These are phyloP conservation scores for Orbilia blumenaviensis DNA, from an alignment of 2,329 filamentous ascomycete species.

Conservation along the genomic window DNA sequence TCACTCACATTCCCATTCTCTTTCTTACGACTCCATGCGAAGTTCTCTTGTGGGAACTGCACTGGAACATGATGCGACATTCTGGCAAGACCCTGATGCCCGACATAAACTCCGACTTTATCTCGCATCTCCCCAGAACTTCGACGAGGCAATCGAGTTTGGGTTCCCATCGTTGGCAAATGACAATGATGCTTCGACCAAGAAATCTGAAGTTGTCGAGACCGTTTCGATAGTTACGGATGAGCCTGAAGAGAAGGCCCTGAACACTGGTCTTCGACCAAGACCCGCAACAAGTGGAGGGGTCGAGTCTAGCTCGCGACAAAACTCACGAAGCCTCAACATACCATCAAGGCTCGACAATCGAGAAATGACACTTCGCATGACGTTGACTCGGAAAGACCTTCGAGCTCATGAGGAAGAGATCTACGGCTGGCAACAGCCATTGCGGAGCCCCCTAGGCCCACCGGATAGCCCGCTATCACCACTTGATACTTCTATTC, in stretches of 20 bases:
- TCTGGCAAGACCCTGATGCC: slow-evolving; percentile 91
- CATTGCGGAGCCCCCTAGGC: slow-evolving; percentile 21
- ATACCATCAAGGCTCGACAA: slow-evolving; percentile 59
- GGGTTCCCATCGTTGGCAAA: slow-evolving; percentile 76
- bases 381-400: slow-evolving; percentile 92
- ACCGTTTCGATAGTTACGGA: slow-evolving; percentile 36
- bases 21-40: slow-evolving; percentile 27
- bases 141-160: slow-evolving; percentile 93
- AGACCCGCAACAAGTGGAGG: slow-evolving; percentile 49
- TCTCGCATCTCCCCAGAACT: slow-evolving; percentile 84
- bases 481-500: background rate
- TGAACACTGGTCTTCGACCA: slow-evolving; percentile 50
- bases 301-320: slow-evolving; percentile 35
- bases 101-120: slow-evolving; percentile 85
- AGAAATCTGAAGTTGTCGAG: slow-evolving; percentile 55
- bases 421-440: slow-evolving; percentile 74
- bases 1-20: slow-evolving; percentile 42
- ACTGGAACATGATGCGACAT: slow-evolving; percentile 76
- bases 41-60: slow-evolving; percentile 61
- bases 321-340: slow-evolving; percentile 8
- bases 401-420: slow-evolving; percentile 78
- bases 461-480: slow-evolving; percentile 38
- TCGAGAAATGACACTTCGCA: slow-evolving; percentile 92
- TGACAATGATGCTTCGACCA: slow-evolving; percentile 59
- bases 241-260: slow-evolving; percentile 19